These are phyloP conservation scores for Kuraishia piskuri DNA, from an alignment of 805 yeast genomes.

Conservation along the genomic window DNA sequence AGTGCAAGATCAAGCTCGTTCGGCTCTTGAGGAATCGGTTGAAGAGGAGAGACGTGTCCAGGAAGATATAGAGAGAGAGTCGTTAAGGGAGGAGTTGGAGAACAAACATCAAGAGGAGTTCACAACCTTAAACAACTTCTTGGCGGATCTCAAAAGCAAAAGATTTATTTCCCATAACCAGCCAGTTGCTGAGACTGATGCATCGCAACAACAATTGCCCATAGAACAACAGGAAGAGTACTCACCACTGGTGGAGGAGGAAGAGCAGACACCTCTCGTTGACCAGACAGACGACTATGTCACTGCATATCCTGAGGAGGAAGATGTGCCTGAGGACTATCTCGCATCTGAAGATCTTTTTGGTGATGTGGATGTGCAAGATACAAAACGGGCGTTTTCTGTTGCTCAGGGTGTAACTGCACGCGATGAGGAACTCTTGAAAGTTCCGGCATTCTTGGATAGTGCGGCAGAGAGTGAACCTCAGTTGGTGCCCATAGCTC, in stretches of 20 bases:
- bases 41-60: slow-evolving; percentile 28
- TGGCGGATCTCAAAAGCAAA: not conserved
- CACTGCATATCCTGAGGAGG: not conserved
- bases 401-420: not conserved
- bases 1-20: slow-evolving; percentile 23
- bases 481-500: too few species aligned
- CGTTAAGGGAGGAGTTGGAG: not conserved
- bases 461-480: too few species aligned
- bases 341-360: not conserved
- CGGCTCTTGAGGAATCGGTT: slow-evolving; percentile 20
- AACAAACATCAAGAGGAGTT: slow-evolving; percentile 2
- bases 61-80: slow-evolving; percentile 24
- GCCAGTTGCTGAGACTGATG: not conserved
- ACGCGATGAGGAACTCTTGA: too few species aligned
- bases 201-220: not conserved
- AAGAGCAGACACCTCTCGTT: slow-evolving; percentile 9
- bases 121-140: not conserved
- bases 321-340: not conserved
- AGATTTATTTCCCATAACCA: not conserved
- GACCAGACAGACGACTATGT: slow-evolving; percentile 7
- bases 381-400: not conserved
- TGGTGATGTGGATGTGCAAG: not conserved
- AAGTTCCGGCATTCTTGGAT: too few species aligned
- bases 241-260: slow-evolving; percentile 9
- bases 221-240: slow-evolving; percentile 6